phyloP scores from a whole-genome alignment of 1,139 yeast genomes.

The Hyphopichia khmerensis region DNA sequence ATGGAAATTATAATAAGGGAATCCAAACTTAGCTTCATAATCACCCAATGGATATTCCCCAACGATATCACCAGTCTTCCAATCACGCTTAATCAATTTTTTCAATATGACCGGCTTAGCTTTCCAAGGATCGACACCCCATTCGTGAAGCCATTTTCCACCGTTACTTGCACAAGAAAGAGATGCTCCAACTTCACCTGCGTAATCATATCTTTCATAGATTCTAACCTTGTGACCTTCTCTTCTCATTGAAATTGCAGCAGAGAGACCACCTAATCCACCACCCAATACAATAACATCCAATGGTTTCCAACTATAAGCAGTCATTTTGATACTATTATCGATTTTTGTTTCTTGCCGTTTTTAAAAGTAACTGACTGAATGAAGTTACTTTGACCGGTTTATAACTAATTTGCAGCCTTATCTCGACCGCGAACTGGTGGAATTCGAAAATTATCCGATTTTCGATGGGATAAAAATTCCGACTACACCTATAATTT shows the following conservation, averaged over 20 bases:
- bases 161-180: conserved; percentile 21
- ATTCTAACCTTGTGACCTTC: conserved; percentile 16
- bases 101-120: conserved; percentile 17
- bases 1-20: conserved; percentile 19
- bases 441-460: too few relatives aligned
- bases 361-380: too few relatives aligned
- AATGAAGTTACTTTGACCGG: too few relatives aligned
- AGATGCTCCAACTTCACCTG: conserved; percentile 22
- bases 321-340: conserved; percentile 2
- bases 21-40: conserved; percentile 20
- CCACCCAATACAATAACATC: conserved; percentile 16
- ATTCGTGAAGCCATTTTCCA: conserved; percentile 15
- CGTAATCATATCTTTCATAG: conserved; percentile 17
- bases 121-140: conserved; percentile 14
- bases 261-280: conserved; percentile 17
- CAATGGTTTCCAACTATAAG: conserved; percentile 7
- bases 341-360: neutral
- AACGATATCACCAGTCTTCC: conserved; percentile 13
- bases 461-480: too few relatives aligned
- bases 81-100: conserved; percentile 14
- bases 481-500: too few relatives aligned
- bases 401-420: too few relatives aligned
- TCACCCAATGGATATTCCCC: conserved; percentile 21
- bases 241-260: conserved; percentile 15
- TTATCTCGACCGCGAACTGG: too few relatives aligned